These are phyloP conservation scores for Sugiyamaella valdiviana DNA, from an alignment of 805 yeast species.

Conservation along the genomic window DNA sequence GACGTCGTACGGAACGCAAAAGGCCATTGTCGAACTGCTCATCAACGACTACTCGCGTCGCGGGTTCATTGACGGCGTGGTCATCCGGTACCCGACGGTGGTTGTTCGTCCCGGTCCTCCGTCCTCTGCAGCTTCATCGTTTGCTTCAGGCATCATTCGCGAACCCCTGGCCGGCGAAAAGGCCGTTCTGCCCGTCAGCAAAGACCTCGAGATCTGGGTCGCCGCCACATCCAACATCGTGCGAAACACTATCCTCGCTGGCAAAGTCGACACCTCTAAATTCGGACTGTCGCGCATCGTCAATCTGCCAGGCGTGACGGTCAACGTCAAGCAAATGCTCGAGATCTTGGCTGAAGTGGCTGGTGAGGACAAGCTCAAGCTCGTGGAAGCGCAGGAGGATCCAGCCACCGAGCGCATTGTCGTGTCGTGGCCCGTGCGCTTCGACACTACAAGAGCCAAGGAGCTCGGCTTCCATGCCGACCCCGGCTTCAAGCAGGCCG, in stretches of 20 bases:
- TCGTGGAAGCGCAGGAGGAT: conserved; percentile 14
- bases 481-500: conserved; percentile 14
- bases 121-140: conserved; percentile 23
- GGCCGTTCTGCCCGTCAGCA: conserved; percentile 20
- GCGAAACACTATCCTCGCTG: conserved; percentile 18
- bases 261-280: conserved; percentile 8
- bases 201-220: conserved; percentile 18
- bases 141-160: conserved; percentile 24
- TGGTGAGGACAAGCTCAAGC: conserved; percentile 14
- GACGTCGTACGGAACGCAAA: conserved; percentile 26
- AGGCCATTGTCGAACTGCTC: conserved; percentile 20
- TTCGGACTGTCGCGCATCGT: conserved; percentile 17
- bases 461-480: conserved; percentile 10
- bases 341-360: conserved; percentile 21
- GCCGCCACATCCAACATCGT: conserved; percentile 19
- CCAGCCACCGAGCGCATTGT: conserved; percentile 17
- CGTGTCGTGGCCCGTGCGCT: conserved; percentile 20
- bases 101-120: conserved; percentile 24
- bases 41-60: conserved; percentile 23
- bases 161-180: conserved; percentile 20
- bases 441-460: conserved; percentile 15
- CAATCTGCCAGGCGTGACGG: conserved; percentile 23
- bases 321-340: conserved; percentile 23
- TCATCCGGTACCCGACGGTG: conserved; percentile 18
- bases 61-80: conserved; percentile 22